Percentiles rank a stretch among this genome's conserved stretches.
Evolutionary conservation across 1,139 yeast species (phyloP).

Genomic region (Sugiyamaella novakii): DNA sequence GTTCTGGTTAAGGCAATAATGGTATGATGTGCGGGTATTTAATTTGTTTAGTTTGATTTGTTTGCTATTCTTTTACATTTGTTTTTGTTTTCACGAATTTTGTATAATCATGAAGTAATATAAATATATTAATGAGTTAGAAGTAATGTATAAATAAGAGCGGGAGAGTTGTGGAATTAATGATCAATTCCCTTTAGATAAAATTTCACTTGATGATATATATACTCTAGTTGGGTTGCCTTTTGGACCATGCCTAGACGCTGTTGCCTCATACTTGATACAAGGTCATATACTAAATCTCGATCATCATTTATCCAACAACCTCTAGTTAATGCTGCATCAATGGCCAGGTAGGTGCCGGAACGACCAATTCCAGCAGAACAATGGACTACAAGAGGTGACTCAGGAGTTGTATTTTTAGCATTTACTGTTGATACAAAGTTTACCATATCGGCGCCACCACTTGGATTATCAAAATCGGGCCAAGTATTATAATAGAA

Average conservation of each 20-base stretch:
- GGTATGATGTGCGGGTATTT: slow-evolving; percentile 8
- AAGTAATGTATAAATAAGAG: not conserved
- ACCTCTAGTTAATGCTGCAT: slow-evolving; percentile 47
- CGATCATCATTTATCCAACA: slow-evolving; percentile 22
- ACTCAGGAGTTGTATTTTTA: slow-evolving; percentile 33
- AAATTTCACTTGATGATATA: slow-evolving; percentile 44
- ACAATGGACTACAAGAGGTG: slow-evolving; percentile 64
- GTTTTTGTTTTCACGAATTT: slow-evolving; percentile 26
- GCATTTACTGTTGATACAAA: slow-evolving; percentile 40
- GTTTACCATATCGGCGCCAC: slow-evolving; percentile 45
- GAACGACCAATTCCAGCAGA: slow-evolving; percentile 88
- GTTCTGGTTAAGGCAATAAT: slow-evolving; percentile 70
- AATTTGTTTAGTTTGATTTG: slow-evolving; percentile 8
- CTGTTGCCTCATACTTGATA: slow-evolving; percentile 52
- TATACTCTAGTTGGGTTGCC: slow-evolving; percentile 54
- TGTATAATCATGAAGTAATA: slow-evolving; percentile 45
- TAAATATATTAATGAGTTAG: slow-evolving; percentile 6
- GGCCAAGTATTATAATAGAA: slow-evolving; percentile 60
- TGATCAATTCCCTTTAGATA: slow-evolving; percentile 5
- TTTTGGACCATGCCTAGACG: slow-evolving; percentile 74
- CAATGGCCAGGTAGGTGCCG: slow-evolving; percentile 74
- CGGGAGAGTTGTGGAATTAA: too few species aligned
- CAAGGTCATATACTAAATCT: slow-evolving; percentile 43
- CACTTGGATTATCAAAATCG: slow-evolving; percentile 53
- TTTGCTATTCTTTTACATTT: slow-evolving; percentile 8